Evolutionary conservation across 1,284 basidiomycete species (phyloP).

Genomic region (Leccinum cinnamomeum): DNA sequence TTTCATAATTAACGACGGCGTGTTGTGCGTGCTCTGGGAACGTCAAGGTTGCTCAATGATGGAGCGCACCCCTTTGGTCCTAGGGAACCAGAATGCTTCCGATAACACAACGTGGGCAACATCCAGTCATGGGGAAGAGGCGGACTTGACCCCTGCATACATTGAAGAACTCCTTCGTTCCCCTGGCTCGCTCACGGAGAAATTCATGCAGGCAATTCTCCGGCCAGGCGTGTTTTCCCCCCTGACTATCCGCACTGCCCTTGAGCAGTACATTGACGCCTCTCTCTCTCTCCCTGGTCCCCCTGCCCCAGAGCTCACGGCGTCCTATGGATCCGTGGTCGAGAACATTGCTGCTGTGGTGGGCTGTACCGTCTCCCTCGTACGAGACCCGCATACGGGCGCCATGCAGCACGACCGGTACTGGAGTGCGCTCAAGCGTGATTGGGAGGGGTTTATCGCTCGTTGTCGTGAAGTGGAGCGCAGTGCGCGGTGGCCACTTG

Average conservation of each 20-base stretch:
- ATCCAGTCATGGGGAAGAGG: constrained; percentile 59
- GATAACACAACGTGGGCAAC: constrained; percentile 49
- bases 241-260: constrained; percentile 74
- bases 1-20: constrained; percentile 56
- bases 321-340: constrained; percentile 64
- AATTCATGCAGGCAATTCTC: constrained; percentile 81
- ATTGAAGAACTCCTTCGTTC: constrained; percentile 79
- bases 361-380: constrained; percentile 77
- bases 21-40: constrained; percentile 73
- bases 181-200: constrained; percentile 71
- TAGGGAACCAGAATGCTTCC: constrained; percentile 38
- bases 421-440: constrained; percentile 80
- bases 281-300: constrained; percentile 66
- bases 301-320: constrained; percentile 49
- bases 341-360: constrained; percentile 84
- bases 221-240: constrained; percentile 86
- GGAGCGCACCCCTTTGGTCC: constrained; percentile 51
- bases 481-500: constrained; percentile 80
- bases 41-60: constrained; percentile 72
- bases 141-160: constrained; percentile 81
- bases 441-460: constrained; percentile 93
- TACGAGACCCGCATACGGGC: constrained; percentile 76
- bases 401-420: constrained; percentile 76
- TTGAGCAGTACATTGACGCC: constrained; percentile 77
- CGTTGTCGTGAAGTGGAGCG: constrained; percentile 85